phyloP scores from a whole-genome alignment of 495 filamentous ascomycete species.

The Hyaloscypha finlandica region DNA sequence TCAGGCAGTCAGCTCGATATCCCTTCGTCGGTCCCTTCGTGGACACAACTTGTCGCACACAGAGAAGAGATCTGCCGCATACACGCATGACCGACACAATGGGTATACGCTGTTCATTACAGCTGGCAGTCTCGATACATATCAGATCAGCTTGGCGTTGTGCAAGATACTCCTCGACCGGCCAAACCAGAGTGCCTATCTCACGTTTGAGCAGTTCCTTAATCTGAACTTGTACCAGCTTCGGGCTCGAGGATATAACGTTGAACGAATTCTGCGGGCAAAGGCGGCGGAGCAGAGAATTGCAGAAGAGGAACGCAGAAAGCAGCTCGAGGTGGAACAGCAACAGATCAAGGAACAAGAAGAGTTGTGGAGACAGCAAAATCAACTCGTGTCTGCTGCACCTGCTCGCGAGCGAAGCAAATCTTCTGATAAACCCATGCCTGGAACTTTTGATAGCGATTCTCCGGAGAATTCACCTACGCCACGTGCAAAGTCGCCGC shows the following conservation, averaged over 20 bases:
- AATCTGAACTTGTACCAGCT: constrained; percentile 74
- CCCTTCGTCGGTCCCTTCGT: constrained; percentile 70
- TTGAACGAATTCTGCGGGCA: constrained; percentile 83
- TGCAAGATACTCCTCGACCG: constrained; percentile 75
- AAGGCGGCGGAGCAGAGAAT: constrained; percentile 84
- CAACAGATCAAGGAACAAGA: constrained; percentile 62
- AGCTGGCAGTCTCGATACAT: constrained; percentile 67
- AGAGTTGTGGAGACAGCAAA: constrained; percentile 55
- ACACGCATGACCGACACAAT: constrained; percentile 50
- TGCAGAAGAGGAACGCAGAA: constrained; percentile 77
- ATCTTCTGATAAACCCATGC: constrained; percentile 50
- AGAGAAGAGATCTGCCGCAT: constrained; percentile 69
- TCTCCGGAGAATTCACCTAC: constrained; percentile 42
- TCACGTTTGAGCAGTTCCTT: constrained; percentile 86
- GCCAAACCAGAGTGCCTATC: constrained; percentile 80
- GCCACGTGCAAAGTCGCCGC: constrained; percentile 22
- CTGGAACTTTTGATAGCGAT: constrained; percentile 63
- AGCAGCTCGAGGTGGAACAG: constrained; percentile 74
- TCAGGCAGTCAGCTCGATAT: constrained; percentile 71
- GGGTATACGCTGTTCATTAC: constrained; percentile 59
- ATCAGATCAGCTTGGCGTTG: constrained; percentile 84
- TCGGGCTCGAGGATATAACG: constrained; percentile 85
- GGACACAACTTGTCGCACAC: constrained; percentile 65
- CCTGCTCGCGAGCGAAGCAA: constrained; percentile 23
- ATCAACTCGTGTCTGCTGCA: constrained; percentile 28